Percentiles rank a stretch among this genome's conserved stretches.
Conservation (phyloP, 2,329 filamentous ascomycete genomes). For the Escovopsis sp. region DNA sequence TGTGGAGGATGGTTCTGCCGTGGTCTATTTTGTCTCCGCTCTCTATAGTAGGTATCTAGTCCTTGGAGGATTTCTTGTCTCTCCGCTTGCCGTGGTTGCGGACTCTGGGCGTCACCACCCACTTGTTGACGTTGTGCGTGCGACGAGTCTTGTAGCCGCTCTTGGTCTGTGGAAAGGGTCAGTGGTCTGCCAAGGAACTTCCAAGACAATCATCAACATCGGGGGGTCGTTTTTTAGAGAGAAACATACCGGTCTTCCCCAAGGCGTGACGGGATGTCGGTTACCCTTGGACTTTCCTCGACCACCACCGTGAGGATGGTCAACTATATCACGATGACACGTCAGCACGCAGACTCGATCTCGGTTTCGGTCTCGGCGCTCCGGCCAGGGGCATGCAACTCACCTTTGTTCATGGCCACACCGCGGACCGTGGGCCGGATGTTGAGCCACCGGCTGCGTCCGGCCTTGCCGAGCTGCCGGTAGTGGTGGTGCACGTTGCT, state of each 20-base stretch:
- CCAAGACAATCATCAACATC: neutral
- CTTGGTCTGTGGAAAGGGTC: slow-evolving; percentile 43
- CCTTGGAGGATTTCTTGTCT: slow-evolving; percentile 37
- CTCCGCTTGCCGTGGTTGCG: slow-evolving; percentile 87
- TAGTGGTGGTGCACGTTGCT: slow-evolving; percentile 92
- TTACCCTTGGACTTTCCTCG: slow-evolving; percentile 99
- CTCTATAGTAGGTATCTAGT: slow-evolving; percentile 5
- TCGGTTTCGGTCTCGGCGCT: no score
- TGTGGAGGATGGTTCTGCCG: no score
- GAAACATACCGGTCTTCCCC: slow-evolving; percentile 77
- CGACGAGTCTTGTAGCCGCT: slow-evolving; percentile 83
- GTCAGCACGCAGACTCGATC: neutral
- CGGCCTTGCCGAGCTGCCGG: slow-evolving; percentile 84
- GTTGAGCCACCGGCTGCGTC: slow-evolving; percentile 82
- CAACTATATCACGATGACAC: slow-evolving; percentile 34
- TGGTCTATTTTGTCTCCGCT: neutral
- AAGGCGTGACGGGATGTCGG: slow-evolving; percentile 83
- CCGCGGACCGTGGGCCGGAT: slow-evolving; percentile 92
- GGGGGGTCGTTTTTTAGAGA: no score
- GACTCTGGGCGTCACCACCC: slow-evolving; percentile 67
- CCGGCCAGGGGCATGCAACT: slow-evolving; percentile 16
- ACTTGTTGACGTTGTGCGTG: slow-evolving; percentile 82
- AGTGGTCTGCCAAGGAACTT: neutral
- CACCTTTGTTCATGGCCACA: slow-evolving; percentile 95
- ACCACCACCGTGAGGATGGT: slow-evolving; percentile 97